phyloP scores from a whole-genome alignment of 768 basidiomycete genomes.

The Amanita muscaria region DNA sequence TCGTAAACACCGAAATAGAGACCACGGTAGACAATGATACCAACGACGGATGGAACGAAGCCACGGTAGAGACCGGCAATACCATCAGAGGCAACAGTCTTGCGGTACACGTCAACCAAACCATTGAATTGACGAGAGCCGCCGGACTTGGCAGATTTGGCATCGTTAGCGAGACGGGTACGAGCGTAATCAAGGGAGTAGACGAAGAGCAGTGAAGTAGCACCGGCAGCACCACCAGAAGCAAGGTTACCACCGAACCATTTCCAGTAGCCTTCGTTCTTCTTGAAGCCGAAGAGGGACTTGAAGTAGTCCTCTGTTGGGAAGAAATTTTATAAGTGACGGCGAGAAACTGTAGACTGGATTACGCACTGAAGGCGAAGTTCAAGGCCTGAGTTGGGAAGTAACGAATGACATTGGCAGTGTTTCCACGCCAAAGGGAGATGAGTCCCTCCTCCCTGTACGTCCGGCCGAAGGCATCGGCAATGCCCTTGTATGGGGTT shows the following conservation, averaged over 20 bases:
- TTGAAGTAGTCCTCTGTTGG: conserved; percentile 93
- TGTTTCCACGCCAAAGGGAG: conserved; percentile 99
- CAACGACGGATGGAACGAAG: conserved; percentile 97
- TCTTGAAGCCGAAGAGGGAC: conserved; percentile 97
- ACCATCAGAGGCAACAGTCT: conserved; percentile 97
- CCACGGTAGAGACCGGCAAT: conserved; percentile 99
- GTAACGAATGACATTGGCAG: conserved; percentile 99
- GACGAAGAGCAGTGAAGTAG: conserved; percentile 96
- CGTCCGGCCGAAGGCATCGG: conserved; percentile 86
- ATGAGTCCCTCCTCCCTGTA: conserved; percentile 93
- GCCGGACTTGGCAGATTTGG: conserved; percentile 92
- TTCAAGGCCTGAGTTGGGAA: conserved; percentile 99
- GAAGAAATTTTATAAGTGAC: conserved; percentile 11
- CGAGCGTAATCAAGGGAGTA: conserved; percentile 99
- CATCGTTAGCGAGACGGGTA: conserved; percentile 97
- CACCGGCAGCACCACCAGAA: conserved; percentile 99
- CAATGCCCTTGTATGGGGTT: conserved; percentile 92
- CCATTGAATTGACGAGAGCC: conserved; percentile 96
- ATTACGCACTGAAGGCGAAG: conserved; percentile 90
- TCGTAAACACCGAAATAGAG: conserved; percentile 98
- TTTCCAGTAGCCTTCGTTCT: conserved; percentile 93
- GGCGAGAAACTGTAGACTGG: neutral
- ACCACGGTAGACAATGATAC: conserved; percentile 99
- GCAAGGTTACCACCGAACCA: conserved; percentile 99
- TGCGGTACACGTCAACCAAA: conserved; percentile 92